Conservation (phyloP, 2,329 filamentous ascomycete genomes). For the Pseudogymnoascus sp. region DNA sequence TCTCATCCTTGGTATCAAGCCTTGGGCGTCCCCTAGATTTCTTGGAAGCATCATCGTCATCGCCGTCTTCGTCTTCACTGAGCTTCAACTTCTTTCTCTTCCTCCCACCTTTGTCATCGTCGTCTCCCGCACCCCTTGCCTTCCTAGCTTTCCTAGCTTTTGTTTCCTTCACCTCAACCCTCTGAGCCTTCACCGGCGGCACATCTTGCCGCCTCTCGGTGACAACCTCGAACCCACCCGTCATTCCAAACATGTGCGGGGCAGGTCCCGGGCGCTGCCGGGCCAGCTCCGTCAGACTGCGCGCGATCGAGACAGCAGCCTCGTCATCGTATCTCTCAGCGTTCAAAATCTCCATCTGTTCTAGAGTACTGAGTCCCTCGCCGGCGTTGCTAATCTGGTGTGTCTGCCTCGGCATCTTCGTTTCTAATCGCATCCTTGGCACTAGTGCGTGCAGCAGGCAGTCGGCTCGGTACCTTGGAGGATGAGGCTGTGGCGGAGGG, state of each 20-base stretch:
- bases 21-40: slow-evolving; percentile 66
- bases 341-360: slow-evolving; percentile 28
- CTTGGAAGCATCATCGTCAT: slow-evolving; percentile 44
- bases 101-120: slow-evolving; percentile 18
- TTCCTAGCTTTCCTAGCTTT: slow-evolving; percentile 9
- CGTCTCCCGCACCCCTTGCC: slow-evolving; percentile 16
- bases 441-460: not conserved
- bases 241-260: slow-evolving; percentile 23
- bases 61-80: slow-evolving; percentile 28
- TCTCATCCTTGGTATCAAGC: slow-evolving; percentile 70
- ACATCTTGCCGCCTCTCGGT: not conserved
- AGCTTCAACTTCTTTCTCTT: slow-evolving; percentile 31
- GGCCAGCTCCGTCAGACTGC: slow-evolving; percentile 14
- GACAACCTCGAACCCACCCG: slow-evolving; percentile 6
- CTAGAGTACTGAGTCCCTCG: not conserved
- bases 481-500: not conserved
- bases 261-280: slow-evolving; percentile 14
- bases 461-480: slow-evolving; percentile 3
- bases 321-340: slow-evolving; percentile 41
- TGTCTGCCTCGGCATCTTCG: not conserved
- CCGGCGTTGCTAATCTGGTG: not conserved
- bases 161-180: not conserved
- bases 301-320: slow-evolving; percentile 18
- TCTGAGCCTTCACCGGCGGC: not conserved
- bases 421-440: slow-evolving; percentile 1